Conservation (phyloP, 345 rosid genomes). For the Arabidopsis suecica region DNA sequence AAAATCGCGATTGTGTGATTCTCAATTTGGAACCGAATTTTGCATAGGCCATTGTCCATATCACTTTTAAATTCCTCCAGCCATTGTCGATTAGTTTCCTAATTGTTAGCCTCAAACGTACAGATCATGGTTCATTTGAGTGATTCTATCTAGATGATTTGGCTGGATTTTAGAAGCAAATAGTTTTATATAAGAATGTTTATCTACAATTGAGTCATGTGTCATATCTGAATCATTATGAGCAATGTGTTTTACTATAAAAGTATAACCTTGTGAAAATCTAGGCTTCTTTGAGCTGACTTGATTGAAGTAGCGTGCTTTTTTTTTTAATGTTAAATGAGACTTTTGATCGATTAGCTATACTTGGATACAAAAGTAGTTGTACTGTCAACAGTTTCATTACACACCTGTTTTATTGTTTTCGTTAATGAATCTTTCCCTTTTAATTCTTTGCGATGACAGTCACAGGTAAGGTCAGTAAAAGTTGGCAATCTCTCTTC, state of each 20-base stretch:
- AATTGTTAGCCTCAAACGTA: neutral
- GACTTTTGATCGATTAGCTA: neutral
- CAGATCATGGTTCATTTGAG: neutral
- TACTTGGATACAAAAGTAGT: neutral
- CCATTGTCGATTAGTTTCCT: neutral
- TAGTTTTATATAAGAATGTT: neutral
- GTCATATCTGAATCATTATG: neutral
- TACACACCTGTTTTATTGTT: slow-evolving; percentile 6
- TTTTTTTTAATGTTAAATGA: neutral
- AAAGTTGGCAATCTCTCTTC: slow-evolving; percentile 79
- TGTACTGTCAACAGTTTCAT: neutral
- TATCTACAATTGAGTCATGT: neutral
- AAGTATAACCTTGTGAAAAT: neutral
- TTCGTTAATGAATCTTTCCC: neutral
- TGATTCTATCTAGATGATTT: slow-evolving; percentile 9
- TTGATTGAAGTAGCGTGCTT: neutral
- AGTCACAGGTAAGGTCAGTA: slow-evolving; percentile 61
- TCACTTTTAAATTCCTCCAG: neutral
- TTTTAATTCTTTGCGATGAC: slow-evolving; percentile 23
- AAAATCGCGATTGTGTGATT: neutral
- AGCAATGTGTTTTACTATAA: neutral
- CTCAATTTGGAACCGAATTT: neutral
- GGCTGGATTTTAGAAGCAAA: slow-evolving; percentile 5
- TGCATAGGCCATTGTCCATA: neutral
- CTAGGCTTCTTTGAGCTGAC: neutral